Percentiles rank a stretch among this genome's conserved stretches.
Evolutionary conservation across 139 green algal genomes (phyloP).

Genomic region (Micromonas commoda): DNA sequence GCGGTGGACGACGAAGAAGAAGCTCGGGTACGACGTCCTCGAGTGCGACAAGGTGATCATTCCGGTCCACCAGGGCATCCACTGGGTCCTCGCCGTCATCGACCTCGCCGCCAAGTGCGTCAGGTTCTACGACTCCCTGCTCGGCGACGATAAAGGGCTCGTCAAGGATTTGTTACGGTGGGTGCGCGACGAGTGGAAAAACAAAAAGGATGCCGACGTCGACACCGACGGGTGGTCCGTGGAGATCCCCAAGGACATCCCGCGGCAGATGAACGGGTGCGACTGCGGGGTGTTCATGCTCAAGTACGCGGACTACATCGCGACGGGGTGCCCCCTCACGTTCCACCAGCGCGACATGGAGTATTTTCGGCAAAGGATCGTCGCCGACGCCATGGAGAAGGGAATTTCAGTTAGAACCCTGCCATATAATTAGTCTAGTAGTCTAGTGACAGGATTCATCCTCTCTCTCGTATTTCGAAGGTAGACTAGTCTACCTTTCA

Average conservation of each 20-base stretch:
- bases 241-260: slow-evolving; percentile 38
- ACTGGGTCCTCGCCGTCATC: slow-evolving; percentile 48
- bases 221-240: slow-evolving; percentile 36
- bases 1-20: slow-evolving; percentile 42
- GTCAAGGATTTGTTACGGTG: slow-evolving; percentile 38
- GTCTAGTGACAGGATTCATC: too few relatives aligned
- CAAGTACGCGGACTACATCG: slow-evolving; percentile 32
- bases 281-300: slow-evolving; percentile 39
- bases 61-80: slow-evolving; percentile 40
- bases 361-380: not conserved
- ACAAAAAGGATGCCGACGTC: slow-evolving; percentile 38
- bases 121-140: slow-evolving; percentile 44
- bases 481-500: too few relatives aligned
- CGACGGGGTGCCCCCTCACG: not conserved
- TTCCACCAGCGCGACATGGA: slow-evolving; percentile 13
- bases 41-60: slow-evolving; percentile 51
- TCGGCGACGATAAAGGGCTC: slow-evolving; percentile 21
- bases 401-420: too few relatives aligned
- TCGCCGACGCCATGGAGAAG: slow-evolving; percentile 5
- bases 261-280: slow-evolving; percentile 41
- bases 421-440: too few relatives aligned
- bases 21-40: slow-evolving; percentile 33
- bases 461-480: too few relatives aligned
- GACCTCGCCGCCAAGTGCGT: slow-evolving; percentile 38
- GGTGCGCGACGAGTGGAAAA: slow-evolving; percentile 41